phyloP scores from a whole-genome alignment of 441 rosid genomes.

The Gossypium davidsonii region DNA sequence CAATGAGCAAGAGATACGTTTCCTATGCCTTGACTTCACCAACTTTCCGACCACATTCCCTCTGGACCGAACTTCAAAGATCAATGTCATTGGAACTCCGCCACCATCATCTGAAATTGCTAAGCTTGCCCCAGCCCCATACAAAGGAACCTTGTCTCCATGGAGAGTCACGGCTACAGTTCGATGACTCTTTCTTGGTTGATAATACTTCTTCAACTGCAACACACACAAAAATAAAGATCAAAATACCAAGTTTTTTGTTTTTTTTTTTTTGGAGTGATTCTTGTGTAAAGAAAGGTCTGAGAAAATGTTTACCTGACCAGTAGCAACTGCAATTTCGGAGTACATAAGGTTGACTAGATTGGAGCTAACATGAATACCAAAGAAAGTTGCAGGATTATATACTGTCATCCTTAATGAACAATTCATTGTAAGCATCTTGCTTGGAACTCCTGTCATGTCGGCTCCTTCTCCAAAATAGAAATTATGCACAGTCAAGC shows the following conservation, averaged over 20 bases:
- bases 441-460: constrained; percentile 50
- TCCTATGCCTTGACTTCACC: constrained; percentile 42
- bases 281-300: background rate
- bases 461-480: constrained; percentile 49
- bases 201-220: constrained; percentile 42
- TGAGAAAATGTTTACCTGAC: constrained; percentile 21
- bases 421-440: constrained; percentile 38
- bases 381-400: constrained; percentile 53
- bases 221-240: background rate
- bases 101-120: constrained; percentile 25
- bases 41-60: constrained; percentile 56
- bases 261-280: background rate
- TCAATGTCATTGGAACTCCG: constrained; percentile 42
- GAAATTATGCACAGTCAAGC: constrained; percentile 38
- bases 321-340: constrained; percentile 38
- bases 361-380: constrained; percentile 46
- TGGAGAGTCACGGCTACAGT: constrained; percentile 31
- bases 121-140: constrained; percentile 56
- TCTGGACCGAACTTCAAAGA: constrained; percentile 39
- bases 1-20: constrained; percentile 40
- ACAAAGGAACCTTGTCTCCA: constrained; percentile 50
- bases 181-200: constrained; percentile 43
- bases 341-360: constrained; percentile 38
- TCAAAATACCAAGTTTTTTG: background rate
- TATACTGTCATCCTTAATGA: constrained; percentile 37